Base-by-base conservation (phyloP, 768 basidiomycete genomes). In the Auricularia cornea region DNA sequence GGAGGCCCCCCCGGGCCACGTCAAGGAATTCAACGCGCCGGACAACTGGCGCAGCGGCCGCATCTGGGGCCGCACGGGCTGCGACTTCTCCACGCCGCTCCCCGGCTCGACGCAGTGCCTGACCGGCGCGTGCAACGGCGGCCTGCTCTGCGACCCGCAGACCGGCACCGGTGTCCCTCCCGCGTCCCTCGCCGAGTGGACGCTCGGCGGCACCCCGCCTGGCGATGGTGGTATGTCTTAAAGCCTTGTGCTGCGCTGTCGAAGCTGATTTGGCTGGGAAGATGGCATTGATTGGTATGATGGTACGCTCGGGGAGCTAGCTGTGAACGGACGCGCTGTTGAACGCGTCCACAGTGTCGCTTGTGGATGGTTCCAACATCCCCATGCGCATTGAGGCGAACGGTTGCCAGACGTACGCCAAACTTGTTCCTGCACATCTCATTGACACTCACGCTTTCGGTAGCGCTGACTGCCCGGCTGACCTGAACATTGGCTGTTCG, bases 91-190 rank as follows among this genome's bases (percentile, higher is more conserved):
- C 54, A 57, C 54, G 10, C 28, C 54, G 23, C 54, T 57, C 26
- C 35, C 48, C 30, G 38, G 31, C 12, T 60, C 63, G 23, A 62
- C 60, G 0, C 41, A 61, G 20, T 68, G 67, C 63, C 11, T 33
- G n/a, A 66, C 62, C 16, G 67, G 67, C 3, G 67, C 65, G 8
- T 62, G 62, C 62, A 62, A 62, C 38, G 62, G 62, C 18, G 62
- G 62, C 20, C 54, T 62, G 33, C 52, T 62, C 18, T 62, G 62
- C 38, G 62, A 62, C 54, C 62, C 62, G 12, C 26, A 32, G 18
- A 59, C 62, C n/a, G 66, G 66, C 2, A 66, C 64, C 1, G 66
- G 66, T 29, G 68, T 68, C 3, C 64, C 68, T 18, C 68, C 66
- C 3, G 66, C 66, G 3, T 60, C 51, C 6, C 63, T 68, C 10